Base-by-base conservation (phyloP, 179 eudicot species). In the Monotropa hypopitys region DNA sequence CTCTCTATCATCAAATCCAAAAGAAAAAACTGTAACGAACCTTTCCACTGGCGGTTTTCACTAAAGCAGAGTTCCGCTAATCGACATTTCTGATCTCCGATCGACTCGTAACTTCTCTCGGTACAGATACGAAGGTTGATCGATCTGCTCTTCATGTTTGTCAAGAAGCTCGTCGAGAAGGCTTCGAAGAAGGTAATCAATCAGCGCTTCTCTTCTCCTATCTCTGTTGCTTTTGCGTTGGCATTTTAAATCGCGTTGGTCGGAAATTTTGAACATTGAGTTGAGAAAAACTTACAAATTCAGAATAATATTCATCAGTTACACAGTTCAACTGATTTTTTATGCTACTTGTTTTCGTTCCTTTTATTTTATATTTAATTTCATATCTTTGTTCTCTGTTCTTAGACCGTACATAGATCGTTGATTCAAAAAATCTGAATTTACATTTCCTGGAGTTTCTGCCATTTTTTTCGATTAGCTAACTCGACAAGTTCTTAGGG, bases 161-260 rank as follows among this genome's bases (percentile, higher is more conserved):
- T 88, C 67, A 88, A 85, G 75, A 88, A 83, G 79, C 85, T 88
- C 3, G 90, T 88, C 50, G 90, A 88, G 30, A 86, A 83, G 84
- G 90, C 90, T 81, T 86, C 87, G 62, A 88, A 86, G 84, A 88
- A 88, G 90, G 90, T 86, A 80, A 70, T 12, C 18, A 0, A 46
- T n/a, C 20, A 21, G n/a, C 50, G 50, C 32, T 43, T 61, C 2
- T 1, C 18, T 23, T 71, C 33, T 59, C 16, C 61, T 0, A 65
- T 54, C 35, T 73, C 28, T 80, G 32, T 42, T 21, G 35, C n/a
- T 46, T 28, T 2, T 15, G 49, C 12, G 7, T 61, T 26, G 11
- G 28, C 15, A 20, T 5, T 6, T 42, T 76, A 8, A 32, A 63
- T 62, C 21, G 13, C 13, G 9, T 57, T 67, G 50, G 42, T 43